These are phyloP conservation scores for Naegleria lovaniensis DNA, from an alignment of 208 protist genomes.

Conservation along the genomic window DNA sequence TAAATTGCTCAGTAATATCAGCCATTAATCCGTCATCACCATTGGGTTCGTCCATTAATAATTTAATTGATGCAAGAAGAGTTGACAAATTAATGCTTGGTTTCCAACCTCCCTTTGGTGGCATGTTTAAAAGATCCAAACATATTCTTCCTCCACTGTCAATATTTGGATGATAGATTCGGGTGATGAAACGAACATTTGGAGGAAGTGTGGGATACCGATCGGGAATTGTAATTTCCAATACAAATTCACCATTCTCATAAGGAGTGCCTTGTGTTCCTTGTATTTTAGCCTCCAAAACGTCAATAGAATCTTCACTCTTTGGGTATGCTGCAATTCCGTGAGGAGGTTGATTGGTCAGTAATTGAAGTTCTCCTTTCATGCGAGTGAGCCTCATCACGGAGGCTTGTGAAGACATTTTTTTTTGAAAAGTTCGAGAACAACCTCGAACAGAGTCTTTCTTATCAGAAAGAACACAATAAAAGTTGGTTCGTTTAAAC, in stretches of 20 bases:
- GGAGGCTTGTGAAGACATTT: not conserved
- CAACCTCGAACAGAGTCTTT: too few relatives aligned
- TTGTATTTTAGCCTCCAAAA: constrained; percentile 29
- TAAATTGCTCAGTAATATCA: constrained; percentile 46
- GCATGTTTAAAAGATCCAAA: constrained; percentile 60
- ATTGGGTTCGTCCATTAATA: constrained; percentile 52
- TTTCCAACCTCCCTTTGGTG: constrained; percentile 48
- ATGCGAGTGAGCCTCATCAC: not conserved
- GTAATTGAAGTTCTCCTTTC: constrained; percentile 20
- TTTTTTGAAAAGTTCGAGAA: not conserved
- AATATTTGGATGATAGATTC: constrained; percentile 77
- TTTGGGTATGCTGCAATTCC: constrained; percentile 10
- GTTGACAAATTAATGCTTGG: constrained; percentile 43
- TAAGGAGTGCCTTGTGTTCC: constrained; percentile 44
- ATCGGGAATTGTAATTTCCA: constrained; percentile 34
- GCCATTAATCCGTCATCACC: constrained; percentile 49
- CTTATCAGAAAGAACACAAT: too few relatives aligned
- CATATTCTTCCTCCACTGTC: constrained; percentile 65
- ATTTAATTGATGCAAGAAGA: constrained; percentile 42
- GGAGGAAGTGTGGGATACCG: constrained; percentile 70
- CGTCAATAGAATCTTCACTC: not conserved
- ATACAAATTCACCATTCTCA: constrained; percentile 40
- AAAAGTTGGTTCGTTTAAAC: too few relatives aligned
- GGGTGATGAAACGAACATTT: constrained; percentile 57
- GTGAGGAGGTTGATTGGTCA: constrained; percentile 12